These are phyloP conservation scores for Lophiostoma macrostomum DNA, from an alignment of 495 filamentous ascomycete genomes.

Conservation along the genomic window DNA sequence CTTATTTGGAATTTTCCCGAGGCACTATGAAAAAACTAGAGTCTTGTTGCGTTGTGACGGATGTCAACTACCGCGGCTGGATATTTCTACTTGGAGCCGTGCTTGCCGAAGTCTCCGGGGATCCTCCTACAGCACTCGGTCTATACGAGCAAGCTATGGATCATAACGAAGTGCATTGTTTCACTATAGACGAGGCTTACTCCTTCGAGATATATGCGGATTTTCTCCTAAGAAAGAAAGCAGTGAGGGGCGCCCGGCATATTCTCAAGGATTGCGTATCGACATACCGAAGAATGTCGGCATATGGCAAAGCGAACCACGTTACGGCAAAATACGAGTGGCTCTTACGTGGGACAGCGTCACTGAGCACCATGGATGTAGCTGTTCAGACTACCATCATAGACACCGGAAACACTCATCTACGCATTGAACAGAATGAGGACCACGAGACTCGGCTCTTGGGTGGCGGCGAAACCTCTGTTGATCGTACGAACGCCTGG, in stretches of 20 bases:
- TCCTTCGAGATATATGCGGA: slow-evolving; percentile 74
- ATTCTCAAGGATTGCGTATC: slow-evolving; percentile 69
- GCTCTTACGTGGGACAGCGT: slow-evolving; percentile 64
- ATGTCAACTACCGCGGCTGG: slow-evolving; percentile 80
- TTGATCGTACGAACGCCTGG: slow-evolving; percentile 66
- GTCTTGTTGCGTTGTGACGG: slow-evolving; percentile 62
- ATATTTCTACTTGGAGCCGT: slow-evolving; percentile 71
- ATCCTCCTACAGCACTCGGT: slow-evolving; percentile 59
- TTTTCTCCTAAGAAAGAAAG: slow-evolving; percentile 67
- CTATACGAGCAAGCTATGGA: slow-evolving; percentile 75
- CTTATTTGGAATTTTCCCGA: slow-evolving; percentile 54
- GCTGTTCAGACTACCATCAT: slow-evolving; percentile 72
- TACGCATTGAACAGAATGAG: slow-evolving; percentile 56
- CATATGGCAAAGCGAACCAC: slow-evolving; percentile 67
- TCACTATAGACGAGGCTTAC: slow-evolving; percentile 76
- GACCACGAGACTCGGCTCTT: slow-evolving; percentile 47
- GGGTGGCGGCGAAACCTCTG: slow-evolving; percentile 51
- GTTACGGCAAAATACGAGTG: slow-evolving; percentile 69
- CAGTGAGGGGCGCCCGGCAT: slow-evolving; percentile 68
- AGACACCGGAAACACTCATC: slow-evolving; percentile 55
- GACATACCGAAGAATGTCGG: slow-evolving; percentile 71
- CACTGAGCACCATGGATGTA: slow-evolving; percentile 60
- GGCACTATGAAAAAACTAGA: slow-evolving; percentile 63
- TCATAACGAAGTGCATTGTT: slow-evolving; percentile 73
- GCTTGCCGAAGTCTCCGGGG: slow-evolving; percentile 60